phyloP scores from a whole-genome alignment of 1,284 basidiomycete species.

The Sporisorium graminicola region DNA sequence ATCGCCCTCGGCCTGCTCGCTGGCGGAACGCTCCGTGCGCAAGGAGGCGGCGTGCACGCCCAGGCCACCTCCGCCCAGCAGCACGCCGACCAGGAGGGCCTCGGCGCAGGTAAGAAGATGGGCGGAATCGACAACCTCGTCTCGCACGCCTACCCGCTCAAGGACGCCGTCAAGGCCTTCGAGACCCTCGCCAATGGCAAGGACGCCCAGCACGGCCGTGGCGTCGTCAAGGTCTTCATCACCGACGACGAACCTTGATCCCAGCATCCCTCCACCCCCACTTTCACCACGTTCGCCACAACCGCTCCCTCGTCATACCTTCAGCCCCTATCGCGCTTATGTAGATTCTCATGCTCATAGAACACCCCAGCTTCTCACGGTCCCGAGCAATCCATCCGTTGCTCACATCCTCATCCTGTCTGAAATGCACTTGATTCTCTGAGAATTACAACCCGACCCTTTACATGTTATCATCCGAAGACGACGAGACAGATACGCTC shows the following conservation, averaged over 20 bases:
- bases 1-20: conserved; percentile 73
- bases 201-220: conserved; percentile 35
- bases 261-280: too few species aligned
- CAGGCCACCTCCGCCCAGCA: conserved; percentile 1
- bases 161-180: conserved; percentile 52
- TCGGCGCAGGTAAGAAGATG: conserved; percentile 30
- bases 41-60: conserved; percentile 39
- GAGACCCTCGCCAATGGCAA: conserved; percentile 53
- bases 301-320: neutral
- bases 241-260: conserved; percentile 40
- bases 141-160: conserved; percentile 51
- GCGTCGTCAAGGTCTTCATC: conserved; percentile 62
- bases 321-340: neutral
- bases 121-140: conserved; percentile 59
- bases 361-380: neutral
- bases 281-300: too few species aligned
- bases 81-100: conserved; percentile 14
- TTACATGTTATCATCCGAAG: neutral
- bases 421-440: neutral
- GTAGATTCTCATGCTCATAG: conserved; percentile 1
- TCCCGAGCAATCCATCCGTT: neutral
- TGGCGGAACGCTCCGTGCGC: conserved; percentile 47
- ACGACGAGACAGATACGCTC: neutral
- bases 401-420: neutral
- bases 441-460: neutral